Conservation (phyloP, 768 basidiomycete species). For the Trametes cingulata region DNA sequence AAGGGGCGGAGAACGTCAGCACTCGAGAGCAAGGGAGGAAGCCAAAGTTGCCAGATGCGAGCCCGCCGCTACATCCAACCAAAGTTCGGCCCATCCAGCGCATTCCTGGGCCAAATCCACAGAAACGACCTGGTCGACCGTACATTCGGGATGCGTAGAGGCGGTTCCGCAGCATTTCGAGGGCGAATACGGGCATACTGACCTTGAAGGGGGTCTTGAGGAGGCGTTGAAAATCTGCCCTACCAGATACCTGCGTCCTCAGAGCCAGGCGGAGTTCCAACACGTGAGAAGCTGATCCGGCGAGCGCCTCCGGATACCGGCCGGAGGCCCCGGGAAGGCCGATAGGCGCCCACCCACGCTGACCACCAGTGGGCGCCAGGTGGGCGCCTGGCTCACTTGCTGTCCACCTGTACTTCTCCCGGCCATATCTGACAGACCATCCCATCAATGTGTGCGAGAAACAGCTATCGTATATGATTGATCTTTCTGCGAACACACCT, state of each 20-base stretch:
- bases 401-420: too few species aligned
- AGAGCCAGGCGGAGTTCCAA: constrained; percentile 21
- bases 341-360: not conserved
- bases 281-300: constrained; percentile 17
- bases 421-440: too few species aligned
- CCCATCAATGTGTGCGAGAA: too few species aligned
- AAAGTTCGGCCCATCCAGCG: constrained; percentile 28
- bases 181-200: constrained; percentile 30
- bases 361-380: too few species aligned
- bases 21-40: constrained; percentile 11
- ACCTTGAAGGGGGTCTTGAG: constrained; percentile 39
- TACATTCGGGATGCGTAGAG: constrained; percentile 18
- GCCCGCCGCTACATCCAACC: constrained; percentile 30
- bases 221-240: constrained; percentile 26
- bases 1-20: constrained; percentile 15
- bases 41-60: constrained; percentile 16
- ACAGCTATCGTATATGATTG: too few species aligned
- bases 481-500: too few species aligned
- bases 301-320: not conserved
- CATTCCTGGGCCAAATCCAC: constrained; percentile 17
- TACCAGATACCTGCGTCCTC: constrained; percentile 7
- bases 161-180: constrained; percentile 24
- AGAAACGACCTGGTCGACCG: constrained; percentile 14
- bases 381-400: too few species aligned
- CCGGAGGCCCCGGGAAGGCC: not conserved